Base-by-base conservation (phyloP, 352 stramenopile species). In the Achlya hypogyna region DNA sequence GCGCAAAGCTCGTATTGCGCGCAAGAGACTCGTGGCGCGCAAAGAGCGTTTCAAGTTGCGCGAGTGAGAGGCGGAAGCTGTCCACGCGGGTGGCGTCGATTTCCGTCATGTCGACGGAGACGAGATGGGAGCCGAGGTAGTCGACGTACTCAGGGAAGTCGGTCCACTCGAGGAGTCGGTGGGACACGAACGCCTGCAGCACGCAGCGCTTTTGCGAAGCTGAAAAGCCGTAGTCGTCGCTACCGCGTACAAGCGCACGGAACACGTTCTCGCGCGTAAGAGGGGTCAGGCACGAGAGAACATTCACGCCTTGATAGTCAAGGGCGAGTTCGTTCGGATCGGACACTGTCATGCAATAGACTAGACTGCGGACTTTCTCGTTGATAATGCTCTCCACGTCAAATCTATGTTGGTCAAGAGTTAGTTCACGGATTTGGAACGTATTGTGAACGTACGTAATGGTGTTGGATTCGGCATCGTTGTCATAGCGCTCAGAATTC, bases 81-180 rank as follows among this genome's bases (percentile, higher is more conserved):
- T 0, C 59, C 59, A 65, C 51, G 53, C 0, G 1, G 8, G 20
- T 58, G 12, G n/a, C 28, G 0, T 8, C 27, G 25, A 45, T 42
- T 38, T 23, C 31, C 20, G 28, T 67, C 18, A 18, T 10, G 14
- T n/a, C 9, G 3, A 31, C 22, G 23, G 28, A 51, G 59, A n/a
- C 12, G n/a, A 59, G 14, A 1, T 18, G 29, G 14, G 16, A 3
- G 32, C 38, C 16, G 25, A 25, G 14, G 10, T 14, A 14, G 45
- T 16, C 23, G 40, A 25, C 20, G 14, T 67, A 67, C 51, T 34
- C 6, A n/a, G 51, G 38, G 59, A 58, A 67, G 40, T 67, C 60
- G 25, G 42, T 56, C 60, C 60, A 67, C 6, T 14, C 4, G 27
- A 67, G 47, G n/a, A 59, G 23, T 5, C 25, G 2, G 18, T 67